Conservation (phyloP, 2,329 filamentous ascomycete species). For the Hymenoscyphus fraxineus region DNA sequence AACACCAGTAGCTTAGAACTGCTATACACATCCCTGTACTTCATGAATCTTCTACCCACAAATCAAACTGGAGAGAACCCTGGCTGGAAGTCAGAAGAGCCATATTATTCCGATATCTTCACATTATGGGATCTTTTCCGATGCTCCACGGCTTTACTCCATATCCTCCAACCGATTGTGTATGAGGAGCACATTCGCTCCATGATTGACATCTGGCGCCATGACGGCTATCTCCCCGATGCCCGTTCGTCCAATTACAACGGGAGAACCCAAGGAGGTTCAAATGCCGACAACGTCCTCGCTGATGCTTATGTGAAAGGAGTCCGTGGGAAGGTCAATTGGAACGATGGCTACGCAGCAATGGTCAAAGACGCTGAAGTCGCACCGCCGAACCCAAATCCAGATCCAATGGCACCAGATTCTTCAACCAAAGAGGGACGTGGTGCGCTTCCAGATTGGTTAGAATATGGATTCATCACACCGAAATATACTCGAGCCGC, state of each 20-base stretch:
- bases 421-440: conserved; percentile 65
- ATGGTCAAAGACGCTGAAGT: conserved; percentile 67
- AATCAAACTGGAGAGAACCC: conserved; percentile 71
- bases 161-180: conserved; percentile 58
- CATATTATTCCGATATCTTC: conserved; percentile 69
- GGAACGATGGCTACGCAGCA: conserved; percentile 58
- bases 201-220: conserved; percentile 63
- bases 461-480: conserved; percentile 61
- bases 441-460: conserved; percentile 67
- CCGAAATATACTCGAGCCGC: conserved; percentile 58
- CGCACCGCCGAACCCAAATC: conserved; percentile 55
- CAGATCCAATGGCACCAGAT: conserved; percentile 49
- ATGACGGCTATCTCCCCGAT: conserved; percentile 62
- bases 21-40: conserved; percentile 66
- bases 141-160: conserved; percentile 61
- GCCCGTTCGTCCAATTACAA: conserved; percentile 66
- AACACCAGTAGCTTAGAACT: conserved; percentile 54
- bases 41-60: conserved; percentile 41
- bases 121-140: conserved; percentile 65
- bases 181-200: conserved; percentile 65
- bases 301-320: conserved; percentile 71
- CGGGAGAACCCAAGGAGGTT: conserved; percentile 65
- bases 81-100: conserved; percentile 58
- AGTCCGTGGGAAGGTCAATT: conserved; percentile 56
- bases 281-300: conserved; percentile 67